Percentiles rank a stretch among this genome's conserved stretches.
phyloP scores from a whole-genome alignment of 345 rosid genomes.

The Eucalyptus regnans region DNA sequence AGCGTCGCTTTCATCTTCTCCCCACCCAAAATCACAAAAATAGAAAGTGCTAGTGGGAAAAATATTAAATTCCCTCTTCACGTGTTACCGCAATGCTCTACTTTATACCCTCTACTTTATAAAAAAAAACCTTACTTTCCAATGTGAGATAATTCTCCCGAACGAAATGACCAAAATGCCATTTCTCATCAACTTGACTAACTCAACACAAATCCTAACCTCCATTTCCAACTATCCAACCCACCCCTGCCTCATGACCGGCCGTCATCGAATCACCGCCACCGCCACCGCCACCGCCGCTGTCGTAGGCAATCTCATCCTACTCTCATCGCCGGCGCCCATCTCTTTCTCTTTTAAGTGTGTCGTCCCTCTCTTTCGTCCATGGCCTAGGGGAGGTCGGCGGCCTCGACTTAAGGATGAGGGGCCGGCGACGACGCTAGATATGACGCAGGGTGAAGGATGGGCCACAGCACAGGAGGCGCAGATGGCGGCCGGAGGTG shows the following conservation, averaged over 20 bases:
- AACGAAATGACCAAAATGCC: background rate
- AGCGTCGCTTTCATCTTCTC: background rate
- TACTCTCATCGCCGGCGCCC: background rate
- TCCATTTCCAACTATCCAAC: background rate
- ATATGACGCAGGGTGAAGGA: background rate
- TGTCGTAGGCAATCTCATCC: background rate
- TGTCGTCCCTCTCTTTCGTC: background rate
- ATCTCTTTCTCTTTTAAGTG: background rate
- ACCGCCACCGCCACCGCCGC: fast-evolving
- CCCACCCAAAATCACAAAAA: background rate
- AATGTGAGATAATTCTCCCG: background rate
- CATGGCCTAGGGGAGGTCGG: background rate
- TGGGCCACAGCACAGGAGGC: background rate
- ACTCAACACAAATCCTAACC: background rate
- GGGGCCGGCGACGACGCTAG: background rate
- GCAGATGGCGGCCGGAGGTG: fast-evolving
- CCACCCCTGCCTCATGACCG: background rate
- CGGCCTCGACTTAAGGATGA: background rate
- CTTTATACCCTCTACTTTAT: background rate
- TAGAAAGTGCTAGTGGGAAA: background rate
- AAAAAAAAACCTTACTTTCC: background rate
- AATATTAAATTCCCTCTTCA: background rate
- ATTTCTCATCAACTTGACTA: background rate
- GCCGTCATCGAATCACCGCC: background rate
- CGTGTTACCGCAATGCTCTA: background rate